These are phyloP conservation scores for Pleurostoma richardsiae DNA, from an alignment of 2,329 filamentous ascomycete species.

Conservation along the genomic window DNA sequence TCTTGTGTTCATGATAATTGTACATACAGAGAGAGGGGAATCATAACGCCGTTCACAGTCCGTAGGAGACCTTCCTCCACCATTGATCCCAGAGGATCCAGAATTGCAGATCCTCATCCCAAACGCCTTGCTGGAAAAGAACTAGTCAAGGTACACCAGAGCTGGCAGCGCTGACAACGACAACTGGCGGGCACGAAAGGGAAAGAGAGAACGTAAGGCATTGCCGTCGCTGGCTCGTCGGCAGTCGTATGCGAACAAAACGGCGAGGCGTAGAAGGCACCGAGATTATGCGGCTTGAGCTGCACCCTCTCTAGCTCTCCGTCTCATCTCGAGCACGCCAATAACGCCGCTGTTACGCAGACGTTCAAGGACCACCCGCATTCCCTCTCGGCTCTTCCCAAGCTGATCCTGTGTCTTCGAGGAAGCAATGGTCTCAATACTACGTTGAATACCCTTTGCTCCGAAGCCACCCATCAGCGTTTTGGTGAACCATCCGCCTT, in stretches of 20 bases:
- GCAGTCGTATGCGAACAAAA: neutral
- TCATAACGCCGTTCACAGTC: neutral
- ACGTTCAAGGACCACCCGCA: slow-evolving; percentile 75
- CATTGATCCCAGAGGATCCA: neutral
- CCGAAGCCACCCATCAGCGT: slow-evolving; percentile 51
- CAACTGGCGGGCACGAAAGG: no score
- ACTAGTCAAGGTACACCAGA: no score
- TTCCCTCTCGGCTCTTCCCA: slow-evolving; percentile 76
- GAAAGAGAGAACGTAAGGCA: no score
- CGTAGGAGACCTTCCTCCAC: slow-evolving; percentile 1
- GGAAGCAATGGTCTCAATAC: slow-evolving; percentile 73
- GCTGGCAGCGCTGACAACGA: no score
- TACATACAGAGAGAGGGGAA: slow-evolving; percentile 6
- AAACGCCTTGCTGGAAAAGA: slow-evolving; percentile 3
- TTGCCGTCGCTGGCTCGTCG: neutral
- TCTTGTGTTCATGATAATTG: neutral
- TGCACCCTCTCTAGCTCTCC: slow-evolving; percentile 30
- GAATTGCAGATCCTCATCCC: neutral
- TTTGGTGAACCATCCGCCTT: slow-evolving; percentile 29
- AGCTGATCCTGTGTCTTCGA: slow-evolving; percentile 74
- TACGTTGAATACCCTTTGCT: slow-evolving; percentile 67
- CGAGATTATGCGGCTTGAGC: neutral
- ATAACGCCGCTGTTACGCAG: slow-evolving; percentile 54
- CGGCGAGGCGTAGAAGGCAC: neutral
- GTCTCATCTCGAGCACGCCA: slow-evolving; percentile 51